Evolutionary conservation across 148 eudicot genomes (phyloP), one percentile per base, ranked within the genome.

Genomic region (Vaccinium macrocarpon): DNA sequence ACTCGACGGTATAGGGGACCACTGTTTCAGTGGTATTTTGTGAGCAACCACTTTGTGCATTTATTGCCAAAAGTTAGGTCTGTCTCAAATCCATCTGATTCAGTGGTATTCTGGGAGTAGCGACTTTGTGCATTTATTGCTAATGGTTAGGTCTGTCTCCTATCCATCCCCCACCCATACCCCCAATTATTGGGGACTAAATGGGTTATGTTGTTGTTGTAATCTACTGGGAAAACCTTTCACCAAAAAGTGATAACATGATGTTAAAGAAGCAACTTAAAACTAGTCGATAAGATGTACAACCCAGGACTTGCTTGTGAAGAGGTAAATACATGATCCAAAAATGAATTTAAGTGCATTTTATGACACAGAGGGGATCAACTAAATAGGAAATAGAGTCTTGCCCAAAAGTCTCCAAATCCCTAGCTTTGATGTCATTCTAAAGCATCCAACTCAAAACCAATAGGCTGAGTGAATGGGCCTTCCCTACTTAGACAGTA

Each of bases 231-330:
- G 76, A 35, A 15, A 35, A 35, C 6, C 18, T 72, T 72, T 38
- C 10, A 35, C 11, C 49, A 72, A 16, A 35, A 14, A 72, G 76
- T 0, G n/a, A 72, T 72, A 72, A 72, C n/a, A 27, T 70, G 46
- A 23, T 14, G n/a, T 57, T 5, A 18, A 57, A 64, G 29, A 25
- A n/a, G 10, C 70, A 64, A 64, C 29, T 64, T 23, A 23, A 64
- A 64, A 64, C 70, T 64, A 64, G 70, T 64, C 23, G 70, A n/a
- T 27, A 64, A 64, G 27, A 66, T 66, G 35, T 66, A 66, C 72
- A 66, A 66, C 13, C 35, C 25, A 25, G 35, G 72, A 66, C 55
- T 52, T 13, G 11, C 55, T 9, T 52, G 55, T 52, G 55, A 13
- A 52, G 55, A 9, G 15, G 14, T 52, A 52, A 52, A 52, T 13